Base-by-base conservation (phyloP, 2,329 filamentous ascomycete species). In the Ustulina deusta region DNA sequence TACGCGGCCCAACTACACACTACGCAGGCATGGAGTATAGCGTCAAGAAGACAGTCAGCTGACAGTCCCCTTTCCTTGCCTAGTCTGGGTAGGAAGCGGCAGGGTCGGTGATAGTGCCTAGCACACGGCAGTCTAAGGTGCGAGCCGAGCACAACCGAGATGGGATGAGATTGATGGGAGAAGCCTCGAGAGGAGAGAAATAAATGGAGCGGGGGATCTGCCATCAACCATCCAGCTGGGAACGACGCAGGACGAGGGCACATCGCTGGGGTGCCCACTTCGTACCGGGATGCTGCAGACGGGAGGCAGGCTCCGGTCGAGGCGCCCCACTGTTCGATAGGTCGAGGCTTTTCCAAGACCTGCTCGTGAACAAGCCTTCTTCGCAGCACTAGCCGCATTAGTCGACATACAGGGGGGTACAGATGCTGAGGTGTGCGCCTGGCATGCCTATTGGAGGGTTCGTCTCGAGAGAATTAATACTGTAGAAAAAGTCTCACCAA, bases 181-280 rank as follows among this genome's bases (percentile, higher is more conserved):
- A 56, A 60, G 71, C 66, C 68, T 51, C 63, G 57, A 65, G 56
- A 32, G 25, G 15, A 62, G 44, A 46, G 65, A 63, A 52, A 25
- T 56, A 63, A 52, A 25, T 56, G 60, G 67, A 67, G 70, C 67
- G 63, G 71, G 70, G 72, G 71, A 75, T 74, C 73, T 69, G 63
- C 71, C 69, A 70, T 75, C 65, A 75, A 75, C 74, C 74, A 72
- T 62, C 72, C 73, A 69, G 73, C 74, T 74, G 74, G 74, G 70
- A 75, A 71, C 69, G 64, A 64, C 65, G 55, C 51, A 65, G 29
- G 40, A 20, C 40, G 10, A 56, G 38, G 27, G 49, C 48, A 13
- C 49, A n/a, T 32, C 48, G 32, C 52, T 56, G 13, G 42, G 54
- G 34, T 36, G 11, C 34, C 6, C 6, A 40, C 9, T 57, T 15